phyloP scores from a whole-genome alignment of 441 rosid genomes.

The Euphorbia neoarborescens region DNA sequence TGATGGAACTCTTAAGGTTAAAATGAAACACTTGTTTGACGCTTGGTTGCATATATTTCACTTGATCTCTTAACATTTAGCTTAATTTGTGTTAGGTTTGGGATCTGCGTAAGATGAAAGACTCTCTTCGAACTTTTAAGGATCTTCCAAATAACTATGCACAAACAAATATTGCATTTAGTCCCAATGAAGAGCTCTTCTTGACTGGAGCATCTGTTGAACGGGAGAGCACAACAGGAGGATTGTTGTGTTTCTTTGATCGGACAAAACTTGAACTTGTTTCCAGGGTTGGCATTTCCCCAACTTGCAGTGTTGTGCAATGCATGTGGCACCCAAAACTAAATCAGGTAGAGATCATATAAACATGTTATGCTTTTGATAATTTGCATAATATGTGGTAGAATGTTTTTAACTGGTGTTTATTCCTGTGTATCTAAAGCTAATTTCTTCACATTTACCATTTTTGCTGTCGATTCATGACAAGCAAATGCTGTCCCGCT shows the following conservation, averaged over 20 bases:
- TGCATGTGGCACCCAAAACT: conserved; percentile 90
- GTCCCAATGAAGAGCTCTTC: conserved; percentile 83
- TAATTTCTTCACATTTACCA: neutral
- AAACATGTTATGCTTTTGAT: conserved; percentile 1
- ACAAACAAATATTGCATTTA: conserved; percentile 83
- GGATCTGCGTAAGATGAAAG: conserved; percentile 84
- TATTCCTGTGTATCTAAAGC: neutral
- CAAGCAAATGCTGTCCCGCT: neutral
- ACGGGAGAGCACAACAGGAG: conserved; percentile 73
- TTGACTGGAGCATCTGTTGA: conserved; percentile 92
- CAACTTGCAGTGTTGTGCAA: conserved; percentile 78
- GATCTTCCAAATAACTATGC: conserved; percentile 85
- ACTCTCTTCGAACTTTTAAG: conserved; percentile 57
- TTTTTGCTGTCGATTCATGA: neutral
- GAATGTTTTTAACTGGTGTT: neutral
- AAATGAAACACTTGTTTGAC: conserved; percentile 13
- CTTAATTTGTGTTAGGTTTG: conserved; percentile 62
- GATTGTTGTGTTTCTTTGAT: conserved; percentile 79
- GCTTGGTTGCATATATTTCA: conserved; percentile 11
- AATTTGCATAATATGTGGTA: neutral
- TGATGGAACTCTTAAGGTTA: conserved; percentile 85
- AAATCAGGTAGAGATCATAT: conserved; percentile 60
- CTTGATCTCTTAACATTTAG: conserved; percentile 12
- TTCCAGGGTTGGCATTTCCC: conserved; percentile 77
- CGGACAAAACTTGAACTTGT: conserved; percentile 79